Evolutionary conservation across 164 flowering plant genomes (phyloP).

Genomic region (Nymphaea thermarum): DNA sequence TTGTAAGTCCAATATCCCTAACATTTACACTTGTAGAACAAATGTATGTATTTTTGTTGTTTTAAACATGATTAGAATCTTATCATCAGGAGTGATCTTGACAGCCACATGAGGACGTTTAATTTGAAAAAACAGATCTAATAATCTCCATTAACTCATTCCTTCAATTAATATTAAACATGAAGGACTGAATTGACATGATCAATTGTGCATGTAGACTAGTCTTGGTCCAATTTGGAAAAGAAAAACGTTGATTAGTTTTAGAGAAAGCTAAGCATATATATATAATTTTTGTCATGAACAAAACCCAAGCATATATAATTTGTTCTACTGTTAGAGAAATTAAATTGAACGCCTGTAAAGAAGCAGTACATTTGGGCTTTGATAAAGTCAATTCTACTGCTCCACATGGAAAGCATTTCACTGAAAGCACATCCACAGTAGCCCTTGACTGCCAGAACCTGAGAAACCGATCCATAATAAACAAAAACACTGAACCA

Average conservation of each 20-base stretch:
- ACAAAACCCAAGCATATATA: too few relatives aligned
- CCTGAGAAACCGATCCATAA: constrained; percentile 80
- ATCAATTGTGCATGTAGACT: neutral
- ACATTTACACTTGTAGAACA: too few relatives aligned
- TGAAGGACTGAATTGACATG: neutral
- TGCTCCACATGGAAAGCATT: constrained; percentile 66
- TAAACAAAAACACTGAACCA: constrained; percentile 65
- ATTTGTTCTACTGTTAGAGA: neutral
- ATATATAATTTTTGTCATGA: too few relatives aligned
- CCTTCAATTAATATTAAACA: neutral
- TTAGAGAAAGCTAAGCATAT: neutral
- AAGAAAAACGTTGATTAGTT: neutral
- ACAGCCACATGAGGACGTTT: too few relatives aligned
- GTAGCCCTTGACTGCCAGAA: constrained; percentile 73
- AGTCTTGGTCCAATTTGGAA: too few relatives aligned
- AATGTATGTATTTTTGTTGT: too few relatives aligned
- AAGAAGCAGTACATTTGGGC: constrained; percentile 43
- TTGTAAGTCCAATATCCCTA: too few relatives aligned
- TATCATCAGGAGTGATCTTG: too few relatives aligned
- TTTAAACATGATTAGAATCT: too few relatives aligned
- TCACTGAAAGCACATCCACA: constrained; percentile 55
- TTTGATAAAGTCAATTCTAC: constrained; percentile 68
- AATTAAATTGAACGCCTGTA: neutral
- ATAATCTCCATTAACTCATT: too few relatives aligned
- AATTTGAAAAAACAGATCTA: too few relatives aligned